Conservation (phyloP, 139 green algal species). For the Yamagishiella unicocca region DNA sequence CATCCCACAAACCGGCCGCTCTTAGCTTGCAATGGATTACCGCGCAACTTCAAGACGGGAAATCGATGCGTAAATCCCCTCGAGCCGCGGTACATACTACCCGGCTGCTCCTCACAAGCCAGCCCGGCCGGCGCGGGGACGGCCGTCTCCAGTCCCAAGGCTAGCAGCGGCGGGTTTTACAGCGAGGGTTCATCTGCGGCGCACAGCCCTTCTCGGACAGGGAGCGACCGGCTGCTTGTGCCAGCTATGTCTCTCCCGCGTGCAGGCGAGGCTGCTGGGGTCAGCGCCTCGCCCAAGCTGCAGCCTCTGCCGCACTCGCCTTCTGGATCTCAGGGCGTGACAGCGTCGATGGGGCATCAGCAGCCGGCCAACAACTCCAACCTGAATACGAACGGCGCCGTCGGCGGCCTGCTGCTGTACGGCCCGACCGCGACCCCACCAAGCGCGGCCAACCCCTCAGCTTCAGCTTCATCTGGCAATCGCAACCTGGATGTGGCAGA, state of each 20-base stretch:
- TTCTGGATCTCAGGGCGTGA: neutral
- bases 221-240: constrained; percentile 3
- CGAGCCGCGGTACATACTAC: constrained; percentile 29
- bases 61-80: constrained; percentile 26
- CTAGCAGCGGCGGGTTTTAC: no score
- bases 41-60: constrained; percentile 13
- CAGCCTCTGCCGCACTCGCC: neutral
- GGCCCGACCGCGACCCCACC: neutral
- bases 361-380: neutral
- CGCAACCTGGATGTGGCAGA: constrained; percentile 27
- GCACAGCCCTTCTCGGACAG: no score
- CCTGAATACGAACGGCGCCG: constrained; percentile 21
- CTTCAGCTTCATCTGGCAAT: neutral
- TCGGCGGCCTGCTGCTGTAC: constrained; percentile 44
- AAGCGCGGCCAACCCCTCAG: neutral
- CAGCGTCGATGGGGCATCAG: neutral
- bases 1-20: neutral
- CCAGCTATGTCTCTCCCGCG: constrained; percentile 11
- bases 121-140: neutral
- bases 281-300: neutral
- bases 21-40: constrained; percentile 3
- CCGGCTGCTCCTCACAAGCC: neutral
- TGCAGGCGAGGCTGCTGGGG: neutral
- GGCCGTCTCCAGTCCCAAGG: constrained; percentile 3
- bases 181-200: no score